Evolutionary conservation across 306 rosid species (phyloP).

Genomic region (Lathyrus oleraceus): DNA sequence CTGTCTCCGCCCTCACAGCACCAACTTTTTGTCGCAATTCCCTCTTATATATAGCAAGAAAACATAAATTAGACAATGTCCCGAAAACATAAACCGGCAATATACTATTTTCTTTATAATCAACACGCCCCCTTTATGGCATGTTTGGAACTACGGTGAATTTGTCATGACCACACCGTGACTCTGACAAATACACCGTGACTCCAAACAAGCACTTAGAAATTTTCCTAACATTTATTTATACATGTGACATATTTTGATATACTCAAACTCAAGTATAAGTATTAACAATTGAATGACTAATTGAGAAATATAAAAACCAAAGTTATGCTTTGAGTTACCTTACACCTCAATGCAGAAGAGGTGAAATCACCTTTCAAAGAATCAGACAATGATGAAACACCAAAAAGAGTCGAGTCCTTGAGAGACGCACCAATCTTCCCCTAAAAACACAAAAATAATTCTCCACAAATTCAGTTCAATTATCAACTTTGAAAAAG

Average conservation of each 20-base stretch:
- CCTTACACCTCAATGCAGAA: constrained; percentile 81
- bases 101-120: background rate
- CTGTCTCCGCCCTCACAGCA: constrained; percentile 68
- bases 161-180: background rate
- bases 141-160: background rate
- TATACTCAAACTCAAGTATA: background rate
- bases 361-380: constrained; percentile 68
- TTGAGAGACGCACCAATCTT: constrained; percentile 57
- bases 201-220: background rate
- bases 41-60: constrained; percentile 39
- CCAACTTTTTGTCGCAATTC: constrained; percentile 50
- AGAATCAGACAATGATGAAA: constrained; percentile 68
- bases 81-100: background rate
- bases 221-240: background rate
- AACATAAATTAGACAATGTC: constrained; percentile 17
- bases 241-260: background rate
- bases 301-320: constrained; percentile 7
- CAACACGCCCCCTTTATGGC: background rate
- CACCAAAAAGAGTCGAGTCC: constrained; percentile 80
- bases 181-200: background rate
- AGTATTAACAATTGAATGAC: background rate
- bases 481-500: background rate
- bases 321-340: constrained; percentile 19
- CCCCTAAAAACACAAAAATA: constrained; percentile 51
- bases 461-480: constrained; percentile 26